phyloP scores from a whole-genome alignment of 2,329 filamentous ascomycete species.

The Penicillium oxalicum region DNA sequence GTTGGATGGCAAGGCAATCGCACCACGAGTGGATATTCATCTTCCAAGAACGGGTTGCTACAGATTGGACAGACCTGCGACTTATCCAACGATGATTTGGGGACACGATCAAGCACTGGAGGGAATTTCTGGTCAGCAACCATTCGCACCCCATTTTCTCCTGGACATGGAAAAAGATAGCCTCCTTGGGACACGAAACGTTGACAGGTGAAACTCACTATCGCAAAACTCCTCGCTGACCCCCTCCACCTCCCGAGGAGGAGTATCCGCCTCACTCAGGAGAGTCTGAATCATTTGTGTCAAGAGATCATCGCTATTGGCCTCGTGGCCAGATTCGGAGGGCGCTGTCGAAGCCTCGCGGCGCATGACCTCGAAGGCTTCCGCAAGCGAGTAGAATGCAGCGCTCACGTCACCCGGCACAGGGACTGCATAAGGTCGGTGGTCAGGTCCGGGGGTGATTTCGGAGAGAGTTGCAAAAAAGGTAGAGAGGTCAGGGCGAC shows the following conservation, averaged over 20 bases:
- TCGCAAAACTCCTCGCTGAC: slow-evolving; percentile 57
- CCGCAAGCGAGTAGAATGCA: slow-evolving; percentile 54
- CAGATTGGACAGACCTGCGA: slow-evolving; percentile 56
- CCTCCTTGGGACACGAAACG: background rate
- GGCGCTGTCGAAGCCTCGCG: slow-evolving; percentile 29
- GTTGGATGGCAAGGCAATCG: slow-evolving; percentile 56
- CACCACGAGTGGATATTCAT: slow-evolving; percentile 59
- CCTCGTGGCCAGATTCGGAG: background rate
- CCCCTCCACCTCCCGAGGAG: slow-evolving; percentile 55
- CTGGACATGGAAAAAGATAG: background rate
- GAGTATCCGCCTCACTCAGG: slow-evolving; percentile 51
- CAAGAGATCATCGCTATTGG: slow-evolving; percentile 41
- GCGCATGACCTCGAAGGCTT: slow-evolving; percentile 56
- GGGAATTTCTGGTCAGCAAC: background rate
- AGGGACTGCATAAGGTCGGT: slow-evolving; percentile 53
- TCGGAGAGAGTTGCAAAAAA: slow-evolving; percentile 59
- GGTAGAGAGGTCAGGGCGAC: slow-evolving; percentile 58
- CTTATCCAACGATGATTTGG: slow-evolving; percentile 49
- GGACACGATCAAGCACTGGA: slow-evolving; percentile 52
- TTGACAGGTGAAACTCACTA: slow-evolving; percentile 24
- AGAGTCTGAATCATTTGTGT: slow-evolving; percentile 52
- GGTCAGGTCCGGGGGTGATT: slow-evolving; percentile 48
- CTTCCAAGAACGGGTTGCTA: slow-evolving; percentile 56
- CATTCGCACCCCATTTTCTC: background rate
- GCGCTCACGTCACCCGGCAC: slow-evolving; percentile 57